Evolutionary conservation across 2,329 filamentous ascomycete species (phyloP).

Genomic region (Geosmithia putterillii): DNA sequence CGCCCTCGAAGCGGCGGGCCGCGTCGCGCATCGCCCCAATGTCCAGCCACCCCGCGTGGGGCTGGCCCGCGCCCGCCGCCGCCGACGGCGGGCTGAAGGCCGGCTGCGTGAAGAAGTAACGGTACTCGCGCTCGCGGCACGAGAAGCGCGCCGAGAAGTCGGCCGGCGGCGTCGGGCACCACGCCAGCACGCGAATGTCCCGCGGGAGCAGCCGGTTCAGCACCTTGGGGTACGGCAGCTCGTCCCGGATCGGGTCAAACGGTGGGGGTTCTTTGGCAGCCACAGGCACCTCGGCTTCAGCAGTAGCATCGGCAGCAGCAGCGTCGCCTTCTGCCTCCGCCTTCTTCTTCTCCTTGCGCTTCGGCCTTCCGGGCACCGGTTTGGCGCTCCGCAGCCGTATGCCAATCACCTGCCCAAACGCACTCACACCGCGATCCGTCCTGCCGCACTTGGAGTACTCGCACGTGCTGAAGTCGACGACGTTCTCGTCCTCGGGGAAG

Average conservation of each 20-base stretch:
- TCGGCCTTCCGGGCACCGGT: conserved; percentile 33
- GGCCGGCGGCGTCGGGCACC: conserved; percentile 72
- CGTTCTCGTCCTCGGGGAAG: conserved; percentile 49
- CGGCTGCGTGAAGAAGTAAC: conserved; percentile 96
- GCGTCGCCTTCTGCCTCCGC: conserved; percentile 13
- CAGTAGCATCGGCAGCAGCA: conserved; percentile 2
- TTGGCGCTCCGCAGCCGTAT: conserved; percentile 70
- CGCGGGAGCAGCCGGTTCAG: conserved; percentile 80
- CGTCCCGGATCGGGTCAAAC: conserved; percentile 62
- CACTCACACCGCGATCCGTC: conserved; percentile 87
- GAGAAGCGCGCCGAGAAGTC: conserved; percentile 87
- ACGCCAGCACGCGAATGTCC: conserved; percentile 83
- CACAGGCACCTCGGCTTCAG: conserved; percentile 1
- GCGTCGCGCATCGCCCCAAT: conserved; percentile 77
- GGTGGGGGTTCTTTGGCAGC: conserved; percentile 7
- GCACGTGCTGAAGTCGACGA: conserved; percentile 68
- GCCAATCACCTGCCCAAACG: conserved; percentile 90
- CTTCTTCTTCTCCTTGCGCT: conserved; percentile 4
- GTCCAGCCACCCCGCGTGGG: conserved; percentile 64
- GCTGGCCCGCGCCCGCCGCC: conserved; percentile 11
- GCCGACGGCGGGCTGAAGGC: conserved; percentile 42
- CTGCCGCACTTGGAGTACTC: conserved; percentile 93
- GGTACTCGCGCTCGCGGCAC: conserved; percentile 81
- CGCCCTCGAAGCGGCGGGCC: conserved; percentile 66
- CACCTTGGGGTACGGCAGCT: conserved; percentile 71